Evolutionary conservation across 441 rosid species (phyloP), one percentile per base, ranked within the genome.

Genomic region (Viola pubescens): DNA sequence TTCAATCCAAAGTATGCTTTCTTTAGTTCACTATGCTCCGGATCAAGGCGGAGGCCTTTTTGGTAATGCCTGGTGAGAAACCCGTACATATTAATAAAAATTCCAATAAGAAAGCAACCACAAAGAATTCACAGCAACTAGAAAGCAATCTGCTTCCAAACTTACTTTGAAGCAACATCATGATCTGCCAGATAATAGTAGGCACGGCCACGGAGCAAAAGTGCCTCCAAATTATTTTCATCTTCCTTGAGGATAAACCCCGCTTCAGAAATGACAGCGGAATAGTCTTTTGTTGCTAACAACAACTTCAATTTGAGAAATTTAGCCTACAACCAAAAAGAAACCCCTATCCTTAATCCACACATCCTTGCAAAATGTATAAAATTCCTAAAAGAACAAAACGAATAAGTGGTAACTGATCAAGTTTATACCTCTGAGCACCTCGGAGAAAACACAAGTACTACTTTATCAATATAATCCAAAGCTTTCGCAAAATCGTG

Each of bases 181-280:
- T 94, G 97, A 83, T 90, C 97, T 49, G 95, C 97, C 70, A 94
- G 78, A 82, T 90, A 94, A 69, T 94, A 94, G 73, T 90, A 94
- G 56, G 95, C 99, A 74, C 88, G 94, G 50, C 97, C 99, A 57
- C 99, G 95, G 54, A 86, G 88, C 62, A 94, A 83, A 37, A 90
- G 69, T 50, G 99, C 99, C n/a, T 90, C 99, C 14, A 90, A 79
- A 63, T 86, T 82, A 58, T 71, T 80, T 76, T 94, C 99, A 63
- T 90, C 87, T 80, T 86, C 95, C 71, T 88, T 90, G 37, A 94
- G 89, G 68, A 94, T 79, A 73, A 60, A 85, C 42, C 99, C 97
- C 60, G 84, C 48, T 71, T 94, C 99, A 44, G 97, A 82, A 38
- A 94, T 83, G 48, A 78, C 85, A 72, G 81, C 73, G 37, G 96